Evolutionary conservation across 2,329 filamentous ascomycete genomes (phyloP).

Genomic region (Cladorrhinum sp.): DNA sequence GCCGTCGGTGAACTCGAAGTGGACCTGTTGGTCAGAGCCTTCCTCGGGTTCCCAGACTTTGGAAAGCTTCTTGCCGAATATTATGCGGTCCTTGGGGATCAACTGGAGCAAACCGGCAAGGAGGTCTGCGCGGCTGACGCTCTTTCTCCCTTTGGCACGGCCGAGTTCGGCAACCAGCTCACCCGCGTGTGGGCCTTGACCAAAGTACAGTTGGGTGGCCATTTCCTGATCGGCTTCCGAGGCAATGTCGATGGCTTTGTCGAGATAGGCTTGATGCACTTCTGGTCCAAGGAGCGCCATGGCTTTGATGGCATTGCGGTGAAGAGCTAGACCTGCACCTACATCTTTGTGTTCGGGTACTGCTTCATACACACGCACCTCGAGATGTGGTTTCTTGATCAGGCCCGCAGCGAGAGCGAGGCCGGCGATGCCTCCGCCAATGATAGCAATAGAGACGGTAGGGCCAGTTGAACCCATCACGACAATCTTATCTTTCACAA

Average conservation of each 20-base stretch:
- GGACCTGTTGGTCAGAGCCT: constrained; percentile 14
- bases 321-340: constrained; percentile 40
- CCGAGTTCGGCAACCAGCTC: constrained; percentile 30
- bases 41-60: constrained; percentile 24
- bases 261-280: constrained; percentile 32
- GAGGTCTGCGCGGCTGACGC: constrained; percentile 33
- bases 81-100: constrained; percentile 26
- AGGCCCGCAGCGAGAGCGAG: constrained; percentile 37
- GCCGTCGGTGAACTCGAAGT: constrained; percentile 30
- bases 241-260: constrained; percentile 31
- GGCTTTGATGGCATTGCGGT: constrained; percentile 37
- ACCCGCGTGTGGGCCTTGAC: constrained; percentile 18
- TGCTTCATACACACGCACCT: constrained; percentile 38
- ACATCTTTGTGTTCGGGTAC: constrained; percentile 33
- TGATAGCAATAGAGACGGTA: constrained; percentile 18
- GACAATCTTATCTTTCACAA: too few species aligned
- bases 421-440: constrained; percentile 34
- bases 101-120: constrained; percentile 31
- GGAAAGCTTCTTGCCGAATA: constrained; percentile 24
- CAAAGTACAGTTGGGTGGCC: constrained; percentile 35
- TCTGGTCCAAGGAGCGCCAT: constrained; percentile 36
- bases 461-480: constrained; percentile 11
- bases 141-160: constrained; percentile 34
- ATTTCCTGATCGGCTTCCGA: constrained; percentile 32
- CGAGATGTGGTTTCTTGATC: constrained; percentile 34